Base-by-base conservation (phyloP, 176 grass and related monocot genomes). In the Oryza punctata region DNA sequence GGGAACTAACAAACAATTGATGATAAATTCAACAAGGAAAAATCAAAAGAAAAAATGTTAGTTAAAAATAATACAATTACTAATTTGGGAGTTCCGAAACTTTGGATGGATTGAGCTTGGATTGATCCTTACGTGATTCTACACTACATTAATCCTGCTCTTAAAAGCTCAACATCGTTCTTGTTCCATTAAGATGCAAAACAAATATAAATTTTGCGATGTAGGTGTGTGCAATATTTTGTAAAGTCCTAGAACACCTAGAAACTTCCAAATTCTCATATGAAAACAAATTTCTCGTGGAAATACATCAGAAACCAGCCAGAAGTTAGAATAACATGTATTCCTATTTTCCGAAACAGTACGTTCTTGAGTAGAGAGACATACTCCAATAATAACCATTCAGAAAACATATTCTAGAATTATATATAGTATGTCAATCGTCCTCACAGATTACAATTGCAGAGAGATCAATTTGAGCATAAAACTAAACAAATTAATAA, bases 271-370 rank as follows among this genome's bases (percentile, higher is more conserved):
- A 6, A 16, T 59, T 85, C 57, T 63, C 65, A 25, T 23, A 76
- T 14, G 14, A 32, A 32, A 78, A 33, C 13, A 46, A 65, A 27
- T 64, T 72, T 7, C 43, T 27, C 3, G 0, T 72, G 18, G 16
- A 87, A 82, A 70, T 4, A 76, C 38, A 68, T 16, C 7, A 67
- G 26, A 69, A 87, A 60, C 70, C 12, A 7, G 60, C 46, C 14
- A 29, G 11, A 28, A 27, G 7, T 37, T 85, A 69, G 24, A 28
- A 57, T 67, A 37, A 6, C 33, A 59, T 44, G 25, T 7, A 11
- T 15, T 54, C 72, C 15, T 40, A 40, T 10, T 54, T 67, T 61
- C 4, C 0, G 9, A 61, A 61, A 57, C 57, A 61, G 2, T n/a
- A 24, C 21, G 0, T 61, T 61, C 57, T 24, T 61, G 50, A 57